phyloP scores from a whole-genome alignment of 805 yeast genomes.

The Debaryomyces tyrocola region DNA sequence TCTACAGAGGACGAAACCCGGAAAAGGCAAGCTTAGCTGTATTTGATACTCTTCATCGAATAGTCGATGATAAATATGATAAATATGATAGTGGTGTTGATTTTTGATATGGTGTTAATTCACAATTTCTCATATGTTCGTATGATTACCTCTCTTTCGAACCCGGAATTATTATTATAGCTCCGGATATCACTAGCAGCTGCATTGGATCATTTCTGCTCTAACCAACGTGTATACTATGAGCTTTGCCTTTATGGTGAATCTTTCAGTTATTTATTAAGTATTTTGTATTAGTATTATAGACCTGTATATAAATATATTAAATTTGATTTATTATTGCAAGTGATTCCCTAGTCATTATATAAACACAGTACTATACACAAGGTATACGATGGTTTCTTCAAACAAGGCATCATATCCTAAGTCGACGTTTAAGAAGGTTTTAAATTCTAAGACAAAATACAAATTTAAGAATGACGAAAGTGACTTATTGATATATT shows the following conservation, averaged over 20 bases:
- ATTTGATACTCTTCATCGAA: too few relatives aligned
- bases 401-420: conserved; percentile 5
- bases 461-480: conserved; percentile 33
- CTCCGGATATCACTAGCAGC: too few relatives aligned
- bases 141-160: too few relatives aligned
- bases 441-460: conserved; percentile 19
- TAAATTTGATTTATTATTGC: background rate
- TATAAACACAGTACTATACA: background rate
- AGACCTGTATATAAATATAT: background rate
- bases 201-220: too few relatives aligned
- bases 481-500: conserved; percentile 43
- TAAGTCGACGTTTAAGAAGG: conserved; percentile 15
- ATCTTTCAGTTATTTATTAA: too few relatives aligned
- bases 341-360: background rate
- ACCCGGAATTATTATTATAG: too few relatives aligned
- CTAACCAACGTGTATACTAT: too few relatives aligned
- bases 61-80: too few relatives aligned
- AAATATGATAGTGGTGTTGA: too few relatives aligned
- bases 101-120: too few relatives aligned
- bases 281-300: background rate
- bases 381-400: conserved; percentile 1
- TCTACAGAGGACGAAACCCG: background rate
- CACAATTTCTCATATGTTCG: too few relatives aligned
- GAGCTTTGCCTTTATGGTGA: too few relatives aligned
- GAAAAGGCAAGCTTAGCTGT: background rate